Base-by-base conservation (phyloP, 2,329 filamentous ascomycete genomes). In the Hirsutella thompsonii region DNA sequence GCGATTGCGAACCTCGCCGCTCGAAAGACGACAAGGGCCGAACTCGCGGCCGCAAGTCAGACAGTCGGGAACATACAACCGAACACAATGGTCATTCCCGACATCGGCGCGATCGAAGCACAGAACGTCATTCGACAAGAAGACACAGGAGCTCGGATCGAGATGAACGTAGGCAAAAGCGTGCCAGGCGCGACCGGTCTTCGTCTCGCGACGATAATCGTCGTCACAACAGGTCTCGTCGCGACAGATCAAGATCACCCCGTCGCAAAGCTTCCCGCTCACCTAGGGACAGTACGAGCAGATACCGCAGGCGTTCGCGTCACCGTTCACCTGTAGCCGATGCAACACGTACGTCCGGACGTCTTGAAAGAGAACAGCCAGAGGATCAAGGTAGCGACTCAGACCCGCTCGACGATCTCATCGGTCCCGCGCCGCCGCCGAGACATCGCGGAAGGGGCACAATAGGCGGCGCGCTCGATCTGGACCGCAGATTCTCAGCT, bases 401-500 rank as follows among this genome's bases (percentile, higher is more conserved):
- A 0, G 85, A 93, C 55, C 80, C 84, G 1, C 63, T 88, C 3
- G 80, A 88, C 42, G 76, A 81, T 3, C 64, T 90, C 18, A 79
- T 94, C 28, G 89, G 88, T 0, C 87, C 87, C 1, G 78, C 74
- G 8, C 78, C 79, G 21, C 70, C 69, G 18, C 62, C 65, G 3
- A 59, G 47, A 36, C 53, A 53, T 38, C 79, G 84, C 21, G 87
- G 87, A 9, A 76, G 87, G 32, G 87, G 87, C 30, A 75, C 75
- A 13, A 68, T 75, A 32, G 64, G 70, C 4, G 70, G 70, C 2
- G 60, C 65, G 5, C 79, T 79, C 20, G 78, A 74, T 9, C 93
- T 95, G 48, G 88, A 95, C 54, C 68, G 73, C 20, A 84, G 84
- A 40, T 96, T 95, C 58, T 79, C 82, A 1, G 66, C 76, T 1